Conservation (phyloP, 257 asterid genomes). For the Solanum pinnatisectum region DNA sequence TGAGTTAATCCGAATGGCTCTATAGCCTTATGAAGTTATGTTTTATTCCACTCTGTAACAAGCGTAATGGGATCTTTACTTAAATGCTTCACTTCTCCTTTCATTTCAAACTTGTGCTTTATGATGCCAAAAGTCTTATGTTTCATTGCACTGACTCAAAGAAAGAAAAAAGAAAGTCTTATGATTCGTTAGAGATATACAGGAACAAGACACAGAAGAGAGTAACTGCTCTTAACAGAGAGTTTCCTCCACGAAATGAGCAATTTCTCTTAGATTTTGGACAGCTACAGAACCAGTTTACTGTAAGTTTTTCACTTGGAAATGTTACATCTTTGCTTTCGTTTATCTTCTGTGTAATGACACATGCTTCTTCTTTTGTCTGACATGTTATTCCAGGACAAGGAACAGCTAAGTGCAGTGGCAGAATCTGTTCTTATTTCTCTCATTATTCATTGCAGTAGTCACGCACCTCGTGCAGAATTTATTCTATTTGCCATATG, state of each 20-base stretch:
- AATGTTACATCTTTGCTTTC: not conserved
- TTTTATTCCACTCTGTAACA: not conserved
- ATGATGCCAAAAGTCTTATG: not conserved
- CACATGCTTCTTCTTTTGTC: not conserved
- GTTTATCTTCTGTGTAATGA: not conserved
- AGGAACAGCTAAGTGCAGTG: conserved; percentile 71
- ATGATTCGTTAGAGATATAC: conserved; percentile 9
- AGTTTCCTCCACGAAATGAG: conserved; percentile 87
- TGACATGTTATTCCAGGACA: conserved; percentile 47
- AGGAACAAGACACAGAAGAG: conserved; percentile 95
- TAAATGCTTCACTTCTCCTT: not conserved
- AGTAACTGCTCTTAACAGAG: conserved; percentile 78
- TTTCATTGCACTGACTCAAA: not conserved
- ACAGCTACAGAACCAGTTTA: conserved; percentile 69
- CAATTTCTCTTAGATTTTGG: conserved; percentile 78
- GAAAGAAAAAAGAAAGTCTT: not conserved
- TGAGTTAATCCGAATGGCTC: not conserved
- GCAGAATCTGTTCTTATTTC: conserved; percentile 73
- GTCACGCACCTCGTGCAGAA: conserved; percentile 91
- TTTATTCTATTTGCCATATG: conserved; percentile 84
- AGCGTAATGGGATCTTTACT: not conserved
- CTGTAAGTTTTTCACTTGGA: conserved; percentile 34
- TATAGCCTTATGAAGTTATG: not conserved
- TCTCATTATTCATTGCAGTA: conserved; percentile 75
- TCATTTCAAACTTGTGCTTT: not conserved